A percentile compares a stretch with the other conserved stretches of the same genome.
Evolutionary conservation across 495 filamentous ascomycete genomes (phyloP).

Genomic region (Podospora tetraspora): DNA sequence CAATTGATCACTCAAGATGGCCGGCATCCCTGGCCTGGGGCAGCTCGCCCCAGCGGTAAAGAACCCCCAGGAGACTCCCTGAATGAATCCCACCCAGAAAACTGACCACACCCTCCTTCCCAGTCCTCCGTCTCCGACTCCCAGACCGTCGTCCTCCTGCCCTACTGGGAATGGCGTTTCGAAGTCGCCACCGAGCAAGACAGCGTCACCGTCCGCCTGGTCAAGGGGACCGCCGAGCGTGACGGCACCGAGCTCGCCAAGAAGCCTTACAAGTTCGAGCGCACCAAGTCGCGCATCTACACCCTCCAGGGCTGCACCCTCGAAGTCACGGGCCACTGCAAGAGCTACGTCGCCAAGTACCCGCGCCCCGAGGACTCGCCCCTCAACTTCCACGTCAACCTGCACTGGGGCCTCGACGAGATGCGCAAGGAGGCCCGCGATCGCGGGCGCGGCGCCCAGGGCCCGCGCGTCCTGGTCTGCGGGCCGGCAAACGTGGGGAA

Average conservation of each 20-base stretch:
- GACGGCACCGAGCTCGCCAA: constrained; percentile 92
- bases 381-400: constrained; percentile 74
- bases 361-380: constrained; percentile 83
- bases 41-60: constrained; percentile 43
- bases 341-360: constrained; percentile 43
- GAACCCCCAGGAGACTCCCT: background rate
- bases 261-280: constrained; percentile 75
- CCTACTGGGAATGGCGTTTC: constrained; percentile 81
- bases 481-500: constrained; percentile 81
- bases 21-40: constrained; percentile 48
- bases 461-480: constrained; percentile 78
- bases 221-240: constrained; percentile 81
- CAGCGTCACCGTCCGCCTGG: constrained; percentile 48
- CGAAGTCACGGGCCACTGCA: constrained; percentile 54
- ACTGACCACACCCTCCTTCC: background rate
- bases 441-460: constrained; percentile 23
- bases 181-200: constrained; percentile 60
- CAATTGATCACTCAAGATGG: constrained; percentile 11
- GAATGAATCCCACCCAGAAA: background rate
- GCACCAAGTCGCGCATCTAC: constrained; percentile 79
- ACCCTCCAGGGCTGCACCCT: constrained; percentile 86
- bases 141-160: constrained; percentile 36
- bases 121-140: constrained; percentile 21
- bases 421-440: constrained; percentile 13
- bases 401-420: constrained; percentile 78